Base-by-base conservation (phyloP, 257 asterid genomes). In the Solanum sejunctum region DNA sequence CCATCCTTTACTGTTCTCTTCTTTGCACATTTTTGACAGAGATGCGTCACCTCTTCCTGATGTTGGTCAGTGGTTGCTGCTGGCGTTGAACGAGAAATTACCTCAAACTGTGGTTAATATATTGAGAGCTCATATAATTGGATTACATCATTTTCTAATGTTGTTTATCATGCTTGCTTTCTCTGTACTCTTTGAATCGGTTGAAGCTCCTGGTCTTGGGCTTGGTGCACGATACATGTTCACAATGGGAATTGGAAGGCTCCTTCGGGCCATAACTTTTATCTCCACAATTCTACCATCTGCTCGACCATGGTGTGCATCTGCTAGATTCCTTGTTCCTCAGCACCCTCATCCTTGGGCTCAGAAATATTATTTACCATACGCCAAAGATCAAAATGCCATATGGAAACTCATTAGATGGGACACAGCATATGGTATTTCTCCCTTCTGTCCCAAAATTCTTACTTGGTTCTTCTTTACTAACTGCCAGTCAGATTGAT, bases 291-390 rank as follows among this genome's bases (percentile, higher is more conserved):
- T 95, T 90, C 85, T 97, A 81, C 99, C 99, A 86, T 97, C 99
- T 66, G 92, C 99, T 60, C 94, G 99, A 28, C 99, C 99, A 32
- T 97, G 99, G 99, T 97, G 99, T 75, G 99, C 98, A 36, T 86
- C 94, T 7, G 85, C 96, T 85, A 94, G 99, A 84, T 97, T 92
- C 82, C 92, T 86, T 80, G 96, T 93, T 81, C 98, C 98, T 55
- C 39, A 90, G 16, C 89, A 92, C 82, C 98, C 99, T 15, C 98
- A 97, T 89, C 94, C 10, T 10, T 97, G 98, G 98, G 97, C 91
- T 87, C 96, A 93, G 90, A 97, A 95, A 80, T 97, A 95, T 90
- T 97, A 95, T 26, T 87, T 89, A 67, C 99, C 99, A 7, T 97
- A 94, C 75, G 91, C 99, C 80, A 91, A 89, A 66, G 98, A 97